A percentile compares a stretch with the other conserved stretches of the same genome.
Evolutionary conservation across 1,139 yeast species (phyloP).

Genomic region (Lodderomyces elongisporus): DNA sequence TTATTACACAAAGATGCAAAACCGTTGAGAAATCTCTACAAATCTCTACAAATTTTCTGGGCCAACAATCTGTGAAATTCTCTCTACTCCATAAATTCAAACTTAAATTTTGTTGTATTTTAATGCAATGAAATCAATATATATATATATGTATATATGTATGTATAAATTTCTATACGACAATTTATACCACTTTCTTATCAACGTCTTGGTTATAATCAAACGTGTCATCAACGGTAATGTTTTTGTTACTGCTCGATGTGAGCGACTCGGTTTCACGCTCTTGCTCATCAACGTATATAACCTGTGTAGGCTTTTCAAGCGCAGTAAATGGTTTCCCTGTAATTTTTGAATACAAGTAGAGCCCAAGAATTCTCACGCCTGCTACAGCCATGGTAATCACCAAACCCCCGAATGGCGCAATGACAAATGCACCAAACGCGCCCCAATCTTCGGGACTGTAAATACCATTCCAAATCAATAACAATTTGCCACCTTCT

Average conservation of each 20-base stretch:
- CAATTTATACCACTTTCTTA: no score
- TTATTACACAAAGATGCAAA: no score
- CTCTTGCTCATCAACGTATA: constrained; percentile 14
- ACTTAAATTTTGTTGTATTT: no score
- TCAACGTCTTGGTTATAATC: background rate
- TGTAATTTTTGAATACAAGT: constrained; percentile 30
- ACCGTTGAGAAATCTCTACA: no score
- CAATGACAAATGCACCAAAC: constrained; percentile 89
- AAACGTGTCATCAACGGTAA: no score
- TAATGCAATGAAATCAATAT: no score
- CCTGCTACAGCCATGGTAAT: constrained; percentile 51
- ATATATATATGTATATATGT: no score
- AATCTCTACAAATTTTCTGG: no score
- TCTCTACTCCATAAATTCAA: no score
- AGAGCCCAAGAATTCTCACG: constrained; percentile 41
- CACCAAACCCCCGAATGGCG: constrained; percentile 76
- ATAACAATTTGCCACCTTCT: constrained; percentile 70
- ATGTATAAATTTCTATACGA: no score
- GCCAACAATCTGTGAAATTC: no score
- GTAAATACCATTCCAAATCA: constrained; percentile 77
- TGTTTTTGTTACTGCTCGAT: no score
- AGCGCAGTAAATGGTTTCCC: constrained; percentile 53
- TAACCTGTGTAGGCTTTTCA: constrained; percentile 35
- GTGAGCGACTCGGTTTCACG: constrained; percentile 12
- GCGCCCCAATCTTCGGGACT: constrained; percentile 82